phyloP scores from a whole-genome alignment of 352 stramenopile species.

The Phytophthora lateralis region DNA sequence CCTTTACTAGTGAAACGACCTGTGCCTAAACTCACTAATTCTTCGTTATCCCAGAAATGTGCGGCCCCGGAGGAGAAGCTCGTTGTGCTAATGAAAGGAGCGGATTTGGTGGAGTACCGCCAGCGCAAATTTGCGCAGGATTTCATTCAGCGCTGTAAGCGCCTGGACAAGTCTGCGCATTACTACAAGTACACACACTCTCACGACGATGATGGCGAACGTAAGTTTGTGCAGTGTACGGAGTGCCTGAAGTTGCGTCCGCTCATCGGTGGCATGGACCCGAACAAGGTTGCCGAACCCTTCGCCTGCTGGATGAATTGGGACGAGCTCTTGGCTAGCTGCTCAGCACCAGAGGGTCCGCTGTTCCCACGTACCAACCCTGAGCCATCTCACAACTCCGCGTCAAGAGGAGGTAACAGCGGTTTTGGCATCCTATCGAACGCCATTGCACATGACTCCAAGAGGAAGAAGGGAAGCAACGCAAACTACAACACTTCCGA shows the following conservation, averaged over 20 bases:
- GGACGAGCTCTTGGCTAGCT: slow-evolving; percentile 80
- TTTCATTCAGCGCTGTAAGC: slow-evolving; percentile 72
- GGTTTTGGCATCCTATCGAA: neutral
- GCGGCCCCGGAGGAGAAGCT: slow-evolving; percentile 71
- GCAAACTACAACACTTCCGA: slow-evolving; percentile 6
- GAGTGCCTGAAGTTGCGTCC: slow-evolving; percentile 78
- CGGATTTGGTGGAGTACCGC: slow-evolving; percentile 63
- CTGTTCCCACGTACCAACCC: slow-evolving; percentile 25
- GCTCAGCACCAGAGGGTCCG: slow-evolving; percentile 69
- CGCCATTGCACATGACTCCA: slow-evolving; percentile 9
- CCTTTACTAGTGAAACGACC: neutral
- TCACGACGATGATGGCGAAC: slow-evolving; percentile 67
- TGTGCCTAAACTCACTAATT: neutral
- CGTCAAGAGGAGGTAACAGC: slow-evolving; percentile 1
- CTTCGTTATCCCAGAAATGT: slow-evolving; percentile 61
- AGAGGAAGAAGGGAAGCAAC: slow-evolving; percentile 9
- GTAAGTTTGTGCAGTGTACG: slow-evolving; percentile 72
- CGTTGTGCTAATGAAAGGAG: slow-evolving; percentile 66
- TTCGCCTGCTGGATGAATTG: slow-evolving; percentile 90
- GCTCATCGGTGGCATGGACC: slow-evolving; percentile 79
- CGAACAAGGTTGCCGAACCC: slow-evolving; percentile 65
- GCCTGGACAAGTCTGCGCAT: slow-evolving; percentile 73
- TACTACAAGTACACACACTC: slow-evolving; percentile 69
- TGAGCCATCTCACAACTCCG: slow-evolving; percentile 8
- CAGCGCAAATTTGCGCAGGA: slow-evolving; percentile 72